These are phyloP conservation scores for Penicillium flavigenum DNA, from an alignment of 495 filamentous ascomycete genomes.

Conservation along the genomic window DNA sequence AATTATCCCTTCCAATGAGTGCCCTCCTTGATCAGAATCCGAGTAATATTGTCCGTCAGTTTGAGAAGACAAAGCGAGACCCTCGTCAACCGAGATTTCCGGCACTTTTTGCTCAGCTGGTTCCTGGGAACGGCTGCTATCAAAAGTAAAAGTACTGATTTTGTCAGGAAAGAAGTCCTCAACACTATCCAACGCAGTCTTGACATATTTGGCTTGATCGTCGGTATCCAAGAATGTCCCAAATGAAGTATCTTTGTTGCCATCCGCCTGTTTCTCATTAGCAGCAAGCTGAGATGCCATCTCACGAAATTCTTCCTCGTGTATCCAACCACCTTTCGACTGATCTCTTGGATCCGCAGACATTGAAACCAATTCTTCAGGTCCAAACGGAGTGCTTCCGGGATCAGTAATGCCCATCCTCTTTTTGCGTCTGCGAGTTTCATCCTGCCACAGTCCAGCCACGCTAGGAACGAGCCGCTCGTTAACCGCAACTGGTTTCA, in stretches of 20 bases:
- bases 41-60: slow-evolving; percentile 13
- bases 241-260: slow-evolving; percentile 54
- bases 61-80: slow-evolving; percentile 47
- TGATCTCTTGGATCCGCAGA: slow-evolving; percentile 75
- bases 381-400: slow-evolving; percentile 69
- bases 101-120: slow-evolving; percentile 14
- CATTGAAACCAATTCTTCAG: slow-evolving; percentile 80
- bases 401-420: slow-evolving; percentile 61
- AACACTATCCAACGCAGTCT: slow-evolving; percentile 77
- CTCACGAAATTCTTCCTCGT: slow-evolving; percentile 78
- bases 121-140: slow-evolving; percentile 9
- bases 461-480: slow-evolving; percentile 89
- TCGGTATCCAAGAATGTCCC: slow-evolving; percentile 58
- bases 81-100: slow-evolving; percentile 48
- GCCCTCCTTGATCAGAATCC: slow-evolving; percentile 7
- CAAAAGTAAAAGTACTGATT: slow-evolving; percentile 36
- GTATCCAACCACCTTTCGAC: slow-evolving; percentile 75
- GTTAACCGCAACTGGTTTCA: slow-evolving; percentile 61
- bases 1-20: neutral
- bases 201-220: slow-evolving; percentile 57
- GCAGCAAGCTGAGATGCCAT: slow-evolving; percentile 58
- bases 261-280: slow-evolving; percentile 58
- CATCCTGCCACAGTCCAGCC: slow-evolving; percentile 91
- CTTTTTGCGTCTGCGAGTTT: slow-evolving; percentile 73
- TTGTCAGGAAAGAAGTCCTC: slow-evolving; percentile 80